phyloP scores from a whole-genome alignment of 495 filamentous ascomycete species.

The Aspergillus sclerotioniger region DNA sequence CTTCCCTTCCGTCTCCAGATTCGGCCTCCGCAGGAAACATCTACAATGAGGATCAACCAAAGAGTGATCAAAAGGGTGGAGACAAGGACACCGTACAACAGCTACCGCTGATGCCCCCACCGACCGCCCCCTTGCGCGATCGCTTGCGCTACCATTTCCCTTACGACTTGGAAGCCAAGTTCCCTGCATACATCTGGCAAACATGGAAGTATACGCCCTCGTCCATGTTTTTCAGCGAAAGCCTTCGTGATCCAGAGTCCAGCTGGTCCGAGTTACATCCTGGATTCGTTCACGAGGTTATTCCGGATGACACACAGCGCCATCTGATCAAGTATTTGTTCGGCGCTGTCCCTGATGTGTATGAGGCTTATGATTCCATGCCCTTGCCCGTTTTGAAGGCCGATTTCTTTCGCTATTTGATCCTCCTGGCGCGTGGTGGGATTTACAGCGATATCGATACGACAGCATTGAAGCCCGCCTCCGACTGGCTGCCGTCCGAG shows the following conservation, averaged over 20 bases:
- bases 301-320: slow-evolving; percentile 82
- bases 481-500: slow-evolving; percentile 80
- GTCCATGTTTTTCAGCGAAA: slow-evolving; percentile 70
- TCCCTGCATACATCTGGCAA: slow-evolving; percentile 98
- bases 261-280: slow-evolving; percentile 91
- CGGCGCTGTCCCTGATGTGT: slow-evolving; percentile 79
- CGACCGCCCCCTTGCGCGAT: slow-evolving; percentile 62
- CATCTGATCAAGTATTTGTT: slow-evolving; percentile 84
- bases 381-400: slow-evolving; percentile 90
- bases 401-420: slow-evolving; percentile 96
- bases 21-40: slow-evolving; percentile 16
- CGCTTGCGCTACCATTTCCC: slow-evolving; percentile 91
- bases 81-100: slow-evolving; percentile 26
- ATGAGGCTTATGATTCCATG: slow-evolving; percentile 86
- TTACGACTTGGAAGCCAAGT: slow-evolving; percentile 81
- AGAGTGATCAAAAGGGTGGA: slow-evolving; percentile 11
- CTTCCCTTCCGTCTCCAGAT: slow-evolving; percentile 24
- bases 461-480: slow-evolving; percentile 72
- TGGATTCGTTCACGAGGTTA: slow-evolving; percentile 91
- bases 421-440: slow-evolving; percentile 88
- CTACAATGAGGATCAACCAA: slow-evolving; percentile 10
- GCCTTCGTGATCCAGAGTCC: slow-evolving; percentile 77
- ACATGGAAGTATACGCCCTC: slow-evolving; percentile 93
- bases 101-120: slow-evolving; percentile 37
- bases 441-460: slow-evolving; percentile 99